phyloP scores from a whole-genome alignment of 176 grass and related monocot genomes.

The Musa beccarii region DNA sequence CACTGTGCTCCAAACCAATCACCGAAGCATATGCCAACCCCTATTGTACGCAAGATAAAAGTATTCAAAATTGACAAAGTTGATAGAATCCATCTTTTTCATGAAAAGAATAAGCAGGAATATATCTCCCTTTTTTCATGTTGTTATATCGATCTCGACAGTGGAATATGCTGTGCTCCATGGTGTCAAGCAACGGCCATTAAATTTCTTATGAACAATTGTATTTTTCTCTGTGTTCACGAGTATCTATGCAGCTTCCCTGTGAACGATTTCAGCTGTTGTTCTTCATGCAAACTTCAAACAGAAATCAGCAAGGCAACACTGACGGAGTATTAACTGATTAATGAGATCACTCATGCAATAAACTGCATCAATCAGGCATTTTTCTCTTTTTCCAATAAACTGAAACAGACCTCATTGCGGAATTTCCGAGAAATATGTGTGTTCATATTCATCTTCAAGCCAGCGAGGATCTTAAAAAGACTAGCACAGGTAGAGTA shows the following conservation, averaged over 20 bases:
- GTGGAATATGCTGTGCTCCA: background rate
- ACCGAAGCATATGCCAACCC: background rate
- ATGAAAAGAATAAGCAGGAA: conserved; percentile 7
- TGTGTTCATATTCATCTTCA: no score
- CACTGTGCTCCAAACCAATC: background rate
- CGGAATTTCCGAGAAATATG: no score
- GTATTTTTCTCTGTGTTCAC: no score
- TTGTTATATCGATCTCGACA: background rate
- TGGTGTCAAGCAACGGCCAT: background rate
- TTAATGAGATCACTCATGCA: no score
- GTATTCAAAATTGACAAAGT: conserved; percentile 21
- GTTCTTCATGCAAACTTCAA: background rate
- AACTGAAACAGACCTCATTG: no score
- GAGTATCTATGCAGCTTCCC: no score
- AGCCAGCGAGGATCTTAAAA: no score
- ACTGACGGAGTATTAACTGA: no score
- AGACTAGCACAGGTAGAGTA: no score
- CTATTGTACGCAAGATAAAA: conserved; percentile 8
- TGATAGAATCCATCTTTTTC: conserved; percentile 18
- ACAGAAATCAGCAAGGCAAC: background rate
- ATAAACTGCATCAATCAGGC: no score
- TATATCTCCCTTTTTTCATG: background rate
- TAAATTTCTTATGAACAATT: background rate
- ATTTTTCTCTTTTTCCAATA: no score
- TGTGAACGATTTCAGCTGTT: no score